phyloP scores from a whole-genome alignment of 1,284 basidiomycete species.

The Fomitopsis betulina region DNA sequence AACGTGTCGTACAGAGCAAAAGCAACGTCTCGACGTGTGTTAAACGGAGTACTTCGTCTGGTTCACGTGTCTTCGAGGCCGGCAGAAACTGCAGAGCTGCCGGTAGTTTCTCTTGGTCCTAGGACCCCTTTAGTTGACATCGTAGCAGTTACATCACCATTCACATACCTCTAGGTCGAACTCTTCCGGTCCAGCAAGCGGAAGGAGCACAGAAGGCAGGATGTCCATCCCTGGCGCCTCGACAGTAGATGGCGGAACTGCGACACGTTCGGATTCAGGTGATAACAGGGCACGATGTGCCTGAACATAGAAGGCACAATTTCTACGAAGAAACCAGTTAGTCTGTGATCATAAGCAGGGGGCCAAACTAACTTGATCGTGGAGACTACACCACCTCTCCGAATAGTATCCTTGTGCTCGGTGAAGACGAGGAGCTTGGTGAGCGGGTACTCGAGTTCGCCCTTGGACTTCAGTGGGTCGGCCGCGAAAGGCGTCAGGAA shows the following conservation, averaged over 20 bases:
- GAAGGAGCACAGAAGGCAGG: constrained; percentile 81
- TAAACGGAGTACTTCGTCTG: constrained; percentile 75
- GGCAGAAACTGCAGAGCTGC: constrained; percentile 86
- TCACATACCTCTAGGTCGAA: constrained; percentile 78
- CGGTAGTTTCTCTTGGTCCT: constrained; percentile 90
- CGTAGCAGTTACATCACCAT: constrained; percentile 1
- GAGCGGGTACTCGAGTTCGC: constrained; percentile 69
- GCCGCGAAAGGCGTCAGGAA: constrained; percentile 60
- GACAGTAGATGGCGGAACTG: constrained; percentile 50
- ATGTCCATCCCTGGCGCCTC: constrained; percentile 78
- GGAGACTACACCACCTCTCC: constrained; percentile 82
- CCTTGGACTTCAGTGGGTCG: constrained; percentile 35
- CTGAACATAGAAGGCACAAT: constrained; percentile 69
- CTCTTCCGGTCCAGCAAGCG: constrained; percentile 93
- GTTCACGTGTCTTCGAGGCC: constrained; percentile 80
- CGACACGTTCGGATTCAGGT: constrained; percentile 45
- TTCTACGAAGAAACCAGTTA: constrained; percentile 40
- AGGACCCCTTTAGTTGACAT: neutral
- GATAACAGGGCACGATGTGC: constrained; percentile 69
- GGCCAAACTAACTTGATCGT: constrained; percentile 68
- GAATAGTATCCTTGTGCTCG: constrained; percentile 81
- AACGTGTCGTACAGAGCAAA: constrained; percentile 83
- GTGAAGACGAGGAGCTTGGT: constrained; percentile 83
- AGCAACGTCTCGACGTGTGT: constrained; percentile 89
- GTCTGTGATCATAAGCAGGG: neutral